Percentiles rank a stretch among this genome's conserved stretches.
phyloP scores from a whole-genome alignment of 2,329 filamentous ascomycete species.

The Myriosclerotinia scirpicola region DNA sequence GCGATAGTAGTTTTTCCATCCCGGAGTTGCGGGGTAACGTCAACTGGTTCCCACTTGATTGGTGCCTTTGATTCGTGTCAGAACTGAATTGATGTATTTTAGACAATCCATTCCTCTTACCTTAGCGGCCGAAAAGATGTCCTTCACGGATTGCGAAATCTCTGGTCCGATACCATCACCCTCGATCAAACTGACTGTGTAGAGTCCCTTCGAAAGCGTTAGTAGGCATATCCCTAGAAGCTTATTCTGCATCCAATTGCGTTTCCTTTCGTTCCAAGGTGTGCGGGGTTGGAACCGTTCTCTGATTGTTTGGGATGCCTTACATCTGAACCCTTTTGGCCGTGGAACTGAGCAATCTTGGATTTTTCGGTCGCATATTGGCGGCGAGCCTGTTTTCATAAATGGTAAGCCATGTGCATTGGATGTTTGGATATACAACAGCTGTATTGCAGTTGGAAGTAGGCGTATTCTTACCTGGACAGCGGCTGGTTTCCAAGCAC shows the following conservation, averaged over 20 bases:
- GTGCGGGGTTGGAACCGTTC: constrained; percentile 19
- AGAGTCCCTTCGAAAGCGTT: constrained; percentile 70
- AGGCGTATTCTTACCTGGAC: constrained; percentile 54
- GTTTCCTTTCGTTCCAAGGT: constrained; percentile 23
- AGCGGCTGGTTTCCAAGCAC: constrained; percentile 51
- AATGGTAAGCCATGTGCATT: constrained; percentile 30
- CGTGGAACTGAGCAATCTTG: constrained; percentile 89
- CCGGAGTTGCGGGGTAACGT: constrained; percentile 90
- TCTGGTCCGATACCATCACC: constrained; percentile 98
- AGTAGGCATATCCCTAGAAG: constrained; percentile 25
- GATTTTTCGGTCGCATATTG: constrained; percentile 63
- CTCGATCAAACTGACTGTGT: constrained; percentile 94
- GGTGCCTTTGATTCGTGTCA: constrained; percentile 60
- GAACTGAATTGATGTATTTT: constrained; percentile 28
- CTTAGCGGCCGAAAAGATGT: constrained; percentile 95
- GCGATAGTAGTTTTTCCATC: constrained; percentile 96
- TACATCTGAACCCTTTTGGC: constrained; percentile 85
- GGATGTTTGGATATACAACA: constrained; percentile 11
- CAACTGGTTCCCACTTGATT: constrained; percentile 94
- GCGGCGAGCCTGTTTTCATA: constrained; percentile 50
- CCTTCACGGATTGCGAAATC: constrained; percentile 96
- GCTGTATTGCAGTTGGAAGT: constrained; percentile 24
- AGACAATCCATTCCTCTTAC: constrained; percentile 50
- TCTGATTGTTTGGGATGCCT: constrained; percentile 43
- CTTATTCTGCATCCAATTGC: constrained; percentile 32